A percentile compares a stretch with the other conserved stretches of the same genome.
Conservation (phyloP, 441 rosid genomes). For the Mallotus repandus region DNA sequence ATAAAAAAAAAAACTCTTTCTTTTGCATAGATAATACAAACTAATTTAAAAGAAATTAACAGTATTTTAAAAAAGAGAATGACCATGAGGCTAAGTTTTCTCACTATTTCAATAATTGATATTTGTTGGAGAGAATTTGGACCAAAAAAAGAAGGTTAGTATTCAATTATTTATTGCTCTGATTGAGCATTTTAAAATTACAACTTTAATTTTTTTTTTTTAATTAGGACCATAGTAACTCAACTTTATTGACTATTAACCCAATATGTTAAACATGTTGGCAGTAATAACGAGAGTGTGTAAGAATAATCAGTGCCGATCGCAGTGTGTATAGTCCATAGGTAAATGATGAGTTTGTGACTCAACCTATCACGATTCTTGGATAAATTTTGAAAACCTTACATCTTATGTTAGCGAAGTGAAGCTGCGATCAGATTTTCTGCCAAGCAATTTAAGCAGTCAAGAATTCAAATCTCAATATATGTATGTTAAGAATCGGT, state of each 20-base stretch:
- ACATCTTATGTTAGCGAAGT: no score
- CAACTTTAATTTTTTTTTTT: neutral
- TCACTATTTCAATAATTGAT: no score
- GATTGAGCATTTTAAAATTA: neutral
- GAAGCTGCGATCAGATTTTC: no score
- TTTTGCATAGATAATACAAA: no score
- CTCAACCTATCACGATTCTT: neutral
- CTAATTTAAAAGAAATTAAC: no score
- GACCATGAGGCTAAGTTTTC: no score
- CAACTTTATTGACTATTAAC: constrained; percentile 1
- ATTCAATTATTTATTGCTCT: neutral
- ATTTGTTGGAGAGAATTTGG: neutral
- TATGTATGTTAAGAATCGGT: no score
- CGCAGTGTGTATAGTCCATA: neutral
- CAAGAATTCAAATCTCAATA: no score
- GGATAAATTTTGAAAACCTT: no score
- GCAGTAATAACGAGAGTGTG: neutral
- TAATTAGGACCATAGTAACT: neutral
- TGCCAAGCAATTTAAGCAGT: no score
- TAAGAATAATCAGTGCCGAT: neutral
- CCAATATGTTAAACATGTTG: neutral
- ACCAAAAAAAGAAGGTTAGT: neutral
- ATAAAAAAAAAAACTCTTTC: no score
- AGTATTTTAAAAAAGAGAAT: no score
- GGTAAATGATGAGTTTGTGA: neutral